Evolutionary conservation across 2,329 filamentous ascomycete species (phyloP).

Genomic region (Teratosphaeria viscida): DNA sequence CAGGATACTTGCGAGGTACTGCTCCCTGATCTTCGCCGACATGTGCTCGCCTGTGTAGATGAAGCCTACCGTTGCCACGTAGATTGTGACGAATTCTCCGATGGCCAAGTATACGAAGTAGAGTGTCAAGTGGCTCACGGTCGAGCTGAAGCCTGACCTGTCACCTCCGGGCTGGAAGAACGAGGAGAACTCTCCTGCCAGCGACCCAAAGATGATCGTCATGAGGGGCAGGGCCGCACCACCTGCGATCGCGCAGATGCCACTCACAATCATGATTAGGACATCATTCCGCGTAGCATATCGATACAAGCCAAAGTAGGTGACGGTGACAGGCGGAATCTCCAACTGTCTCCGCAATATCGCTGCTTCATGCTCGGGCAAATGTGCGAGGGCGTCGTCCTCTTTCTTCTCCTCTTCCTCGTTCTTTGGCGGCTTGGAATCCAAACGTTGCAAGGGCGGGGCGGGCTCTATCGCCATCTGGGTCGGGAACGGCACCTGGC

Average conservation of each 20-base stretch:
- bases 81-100: conserved; percentile 66
- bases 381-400: conserved; percentile 26
- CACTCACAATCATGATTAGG: conserved; percentile 30
- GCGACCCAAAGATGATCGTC: conserved; percentile 58
- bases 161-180: conserved; percentile 27
- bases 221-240: conserved; percentile 28
- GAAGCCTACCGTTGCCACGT: conserved; percentile 75
- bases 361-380: conserved; percentile 28
- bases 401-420: conserved; percentile 12
- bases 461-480: conserved; percentile 16
- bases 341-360: conserved; percentile 30
- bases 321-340: conserved; percentile 32
- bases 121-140: conserved; percentile 49
- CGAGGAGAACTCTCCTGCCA: conserved; percentile 60
- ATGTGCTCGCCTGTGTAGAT: conserved; percentile 53
- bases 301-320: conserved; percentile 32
- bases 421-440: conserved; percentile 15
- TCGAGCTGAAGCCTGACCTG: conserved; percentile 26
- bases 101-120: conserved; percentile 83
- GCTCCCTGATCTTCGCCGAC: conserved; percentile 48
- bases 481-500: conserved; percentile 21
- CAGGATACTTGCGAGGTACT: conserved; percentile 76
- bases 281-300: conserved; percentile 34
- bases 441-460: conserved; percentile 16
- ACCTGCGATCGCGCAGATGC: conserved; percentile 25